These are phyloP conservation scores for Azolla pinnata DNA, from an alignment of 75 land plant genomes.

Conservation along the genomic window DNA sequence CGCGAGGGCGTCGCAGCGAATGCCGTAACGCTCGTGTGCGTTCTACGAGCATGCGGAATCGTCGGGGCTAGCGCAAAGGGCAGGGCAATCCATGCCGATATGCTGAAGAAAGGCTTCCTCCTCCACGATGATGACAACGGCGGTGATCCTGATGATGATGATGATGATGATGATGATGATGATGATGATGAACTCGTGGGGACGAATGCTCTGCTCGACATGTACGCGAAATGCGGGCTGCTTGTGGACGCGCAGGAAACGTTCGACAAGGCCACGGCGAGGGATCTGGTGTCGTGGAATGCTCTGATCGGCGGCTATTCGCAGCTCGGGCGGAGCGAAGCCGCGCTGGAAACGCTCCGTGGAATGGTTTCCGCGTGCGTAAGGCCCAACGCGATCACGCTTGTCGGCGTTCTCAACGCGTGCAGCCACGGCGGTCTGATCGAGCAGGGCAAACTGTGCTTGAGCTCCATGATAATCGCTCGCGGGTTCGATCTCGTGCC, in stretches of 20 bases:
- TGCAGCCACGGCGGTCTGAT: constrained; percentile 22
- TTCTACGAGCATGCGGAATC: too few relatives aligned
- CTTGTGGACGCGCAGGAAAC: constrained; percentile 13
- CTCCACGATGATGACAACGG: not conserved
- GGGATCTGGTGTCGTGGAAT: constrained; percentile 35
- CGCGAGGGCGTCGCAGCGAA: constrained; percentile 4
- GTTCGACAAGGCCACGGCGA: constrained; percentile 24
- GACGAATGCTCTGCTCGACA: constrained; percentile 28
- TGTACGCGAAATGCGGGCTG: constrained; percentile 30
- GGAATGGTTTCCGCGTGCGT: constrained; percentile 22
- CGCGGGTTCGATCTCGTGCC: constrained; percentile 12
- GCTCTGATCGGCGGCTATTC: constrained; percentile 34
- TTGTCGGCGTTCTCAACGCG: constrained; percentile 28
- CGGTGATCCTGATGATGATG: not conserved
- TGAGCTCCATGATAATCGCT: constrained; percentile 15
- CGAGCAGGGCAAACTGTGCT: constrained; percentile 11
- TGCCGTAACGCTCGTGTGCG: not conserved
- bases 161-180: not conserved
- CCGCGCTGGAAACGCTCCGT: constrained; percentile 18
- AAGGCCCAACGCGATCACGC: constrained; percentile 28
- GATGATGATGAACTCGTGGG: constrained; percentile 14
- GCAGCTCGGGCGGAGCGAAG: constrained; percentile 6
- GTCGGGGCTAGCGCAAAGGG: too few relatives aligned
- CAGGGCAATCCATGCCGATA: not conserved
- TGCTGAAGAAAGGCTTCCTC: constrained; percentile 2